Conservation (phyloP, 768 basidiomycete species). For the Mycena alexandri region DNA sequence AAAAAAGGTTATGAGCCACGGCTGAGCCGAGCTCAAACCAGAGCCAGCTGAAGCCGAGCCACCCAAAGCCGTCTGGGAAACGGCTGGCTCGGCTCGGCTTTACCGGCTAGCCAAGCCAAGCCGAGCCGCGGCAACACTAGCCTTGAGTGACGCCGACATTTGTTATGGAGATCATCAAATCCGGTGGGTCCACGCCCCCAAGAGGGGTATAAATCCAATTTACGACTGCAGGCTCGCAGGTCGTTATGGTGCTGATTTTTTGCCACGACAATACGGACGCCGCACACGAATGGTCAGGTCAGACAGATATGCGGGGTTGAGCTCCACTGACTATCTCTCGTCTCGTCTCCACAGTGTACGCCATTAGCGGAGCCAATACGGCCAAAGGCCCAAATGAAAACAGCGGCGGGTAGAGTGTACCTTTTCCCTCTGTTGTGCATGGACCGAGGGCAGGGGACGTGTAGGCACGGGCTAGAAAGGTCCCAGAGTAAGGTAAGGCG, state of each 20-base stretch:
- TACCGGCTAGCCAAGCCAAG: no score
- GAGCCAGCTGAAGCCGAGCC: no score
- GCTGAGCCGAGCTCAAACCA: no score
- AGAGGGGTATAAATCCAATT: slow-evolving; percentile 38
- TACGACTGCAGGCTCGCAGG: slow-evolving; percentile 50
- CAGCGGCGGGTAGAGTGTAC: slow-evolving; percentile 33
- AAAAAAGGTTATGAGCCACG: no score
- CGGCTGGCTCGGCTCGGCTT: no score
- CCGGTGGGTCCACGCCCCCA: neutral
- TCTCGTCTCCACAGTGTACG: neutral
- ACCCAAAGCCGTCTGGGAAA: no score
- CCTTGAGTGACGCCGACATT: slow-evolving; percentile 17
- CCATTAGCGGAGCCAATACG: slow-evolving; percentile 30
- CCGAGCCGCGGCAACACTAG: no score
- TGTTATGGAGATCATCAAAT: slow-evolving; percentile 23
- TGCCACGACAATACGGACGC: slow-evolving; percentile 39
- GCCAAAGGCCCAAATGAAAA: slow-evolving; percentile 32
- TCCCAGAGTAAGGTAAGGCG: no score
- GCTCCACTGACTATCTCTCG: slow-evolving; percentile 22
- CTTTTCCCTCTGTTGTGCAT: slow-evolving; percentile 21
- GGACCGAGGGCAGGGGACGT: no score
- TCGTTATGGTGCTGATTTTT: slow-evolving; percentile 47
- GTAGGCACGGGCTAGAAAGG: no score
- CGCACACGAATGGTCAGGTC: slow-evolving; percentile 15
- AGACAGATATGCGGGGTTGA: slow-evolving; percentile 15